Evolutionary conservation across 2,329 filamentous ascomycete genomes (phyloP).

Genomic region (Aspergillus sp.): DNA sequence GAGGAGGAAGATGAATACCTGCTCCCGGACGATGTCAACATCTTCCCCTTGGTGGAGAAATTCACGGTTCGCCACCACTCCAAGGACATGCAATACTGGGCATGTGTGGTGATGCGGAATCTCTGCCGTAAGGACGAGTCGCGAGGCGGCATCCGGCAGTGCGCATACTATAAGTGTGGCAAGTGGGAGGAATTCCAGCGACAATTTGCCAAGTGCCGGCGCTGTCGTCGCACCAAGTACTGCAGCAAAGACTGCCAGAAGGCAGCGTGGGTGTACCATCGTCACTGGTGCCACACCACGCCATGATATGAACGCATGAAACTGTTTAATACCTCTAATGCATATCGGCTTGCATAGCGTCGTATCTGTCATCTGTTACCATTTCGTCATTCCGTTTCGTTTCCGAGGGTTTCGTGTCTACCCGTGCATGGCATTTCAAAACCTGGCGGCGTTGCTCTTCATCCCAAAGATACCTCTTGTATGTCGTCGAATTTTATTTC

Average conservation of each 20-base stretch:
- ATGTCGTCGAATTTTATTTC: conserved; percentile 26
- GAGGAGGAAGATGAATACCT: conserved; percentile 84
- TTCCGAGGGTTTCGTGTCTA: conserved; percentile 31
- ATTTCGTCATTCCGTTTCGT: conserved; percentile 27
- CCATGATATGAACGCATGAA: conserved; percentile 36
- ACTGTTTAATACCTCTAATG: conserved; percentile 35
- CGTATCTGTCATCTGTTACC: conserved; percentile 31
- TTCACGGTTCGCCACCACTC: conserved; percentile 95
- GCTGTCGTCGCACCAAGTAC: conserved; percentile 95
- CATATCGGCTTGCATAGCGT: conserved; percentile 42
- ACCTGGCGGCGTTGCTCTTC: conserved; percentile 40
- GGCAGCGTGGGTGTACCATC: conserved; percentile 96
- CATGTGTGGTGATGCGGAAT: conserved; percentile 97
- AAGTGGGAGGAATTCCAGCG: conserved; percentile 97
- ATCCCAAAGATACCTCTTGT: conserved; percentile 43
- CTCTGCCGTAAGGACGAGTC: conserved; percentile 97
- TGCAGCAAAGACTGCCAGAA: conserved; percentile 99
- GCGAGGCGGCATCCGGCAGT: conserved; percentile 90
- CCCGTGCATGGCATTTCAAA: conserved; percentile 41
- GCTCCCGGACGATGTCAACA: conserved; percentile 92
- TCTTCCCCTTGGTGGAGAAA: conserved; percentile 96
- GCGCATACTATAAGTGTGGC: conserved; percentile 95
- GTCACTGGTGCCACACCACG: conserved; percentile 80
- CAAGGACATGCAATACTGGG: conserved; percentile 99
- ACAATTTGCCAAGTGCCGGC: conserved; percentile 96